Evolutionary conservation across 2,329 filamentous ascomycete genomes (phyloP), one percentile per base, ranked within the genome.

Genomic region (Penicillium expansum): DNA sequence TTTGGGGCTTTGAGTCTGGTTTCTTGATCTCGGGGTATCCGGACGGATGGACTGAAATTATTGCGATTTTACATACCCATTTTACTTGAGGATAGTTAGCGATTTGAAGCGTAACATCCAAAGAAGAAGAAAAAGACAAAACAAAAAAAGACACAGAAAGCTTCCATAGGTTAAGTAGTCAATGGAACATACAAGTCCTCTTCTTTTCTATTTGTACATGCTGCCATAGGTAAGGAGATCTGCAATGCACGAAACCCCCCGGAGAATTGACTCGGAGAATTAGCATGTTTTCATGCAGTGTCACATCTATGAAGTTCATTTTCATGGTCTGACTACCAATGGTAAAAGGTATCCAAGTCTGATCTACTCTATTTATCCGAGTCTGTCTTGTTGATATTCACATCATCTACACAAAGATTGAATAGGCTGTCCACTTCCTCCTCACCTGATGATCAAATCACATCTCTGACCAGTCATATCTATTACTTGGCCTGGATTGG

Each of bases 201-300:
- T 32, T 22, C n/a, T 24, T 33, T 49, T 29, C 32, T 48, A 38
- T 24, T 20, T 37, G 30, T n/a, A n/a, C 32, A 14, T 37, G 9
- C 5, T 27, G 22, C 9, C 8, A 4, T 29, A 27, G 3, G n/a
- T 35, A 6, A 27, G 37, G 18, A 14, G 16, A 45, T 44, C 39
- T 24, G 38, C 29, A 52, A 9, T 38, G 6, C 29, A n/a, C 38
- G 11, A 32, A 18, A n/a, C n/a, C n/a, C 20, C n/a, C 16, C 43
- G 53, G 52, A 58, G 58, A 59, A 55, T 51, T 58, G 32, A 35
- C 38, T 62, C 55, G 55, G 52, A 48, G 52, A 59, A 61, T 52
- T 56, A 48, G 16, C 30, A 30, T 16, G 3, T 20, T 27, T 35
- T 16, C 24, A 37, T 43, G 47, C 33, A 32, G 39, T 24, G 8